Evolutionary conservation across 225 moss, liverwort and hornwort species (phyloP), one percentile per base, ranked within the genome.

Genomic region (Polytrichum commune): DNA sequence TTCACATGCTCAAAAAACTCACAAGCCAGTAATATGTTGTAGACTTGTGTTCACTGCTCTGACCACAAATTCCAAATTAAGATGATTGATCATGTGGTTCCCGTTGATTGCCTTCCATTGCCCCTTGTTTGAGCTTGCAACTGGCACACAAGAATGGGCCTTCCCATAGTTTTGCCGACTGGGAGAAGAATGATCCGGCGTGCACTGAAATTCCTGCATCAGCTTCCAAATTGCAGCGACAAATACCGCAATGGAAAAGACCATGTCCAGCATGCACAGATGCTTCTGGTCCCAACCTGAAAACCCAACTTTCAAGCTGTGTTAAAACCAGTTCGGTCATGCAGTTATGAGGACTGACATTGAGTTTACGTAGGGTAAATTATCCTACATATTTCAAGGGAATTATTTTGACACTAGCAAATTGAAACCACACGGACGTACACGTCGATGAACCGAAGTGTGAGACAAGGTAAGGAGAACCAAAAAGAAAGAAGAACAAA

Each of bases 281-380:
- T 26, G 63, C 67, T 64, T 64, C 54, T 0, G 80, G 81, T 61
- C 89, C 84, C 69, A 91, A 76, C 79, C 90, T 92, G 72, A 29
- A 78, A 46, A 46, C 46, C 46, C 10, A 46, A 46, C 35, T 35
- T 46, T 46, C 46, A 16, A 46, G 3, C 4, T 46, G 46, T 16
- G 46, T 46, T 46, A 46, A 46, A 13, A 46, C 16, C 4, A 16
- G 46, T 46, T 46, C 0, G 46, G 16, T 46, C 4, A 8, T 35
- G 9, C 35, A 13, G 46, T 46, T 46, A 13, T 7, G 38, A 33
- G 8, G 33, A 38, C 16, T 46, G 46, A 13, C 46, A 46, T 9
- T 35, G 46, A 46, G 46, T 46, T 46, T 46, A 16, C 16, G 16
- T 13, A 46, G 46, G 46, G 46, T 46, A 46, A 3, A 46, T 46